Conservation (phyloP, 106 monocot species). For the Dendrobium nobile region DNA sequence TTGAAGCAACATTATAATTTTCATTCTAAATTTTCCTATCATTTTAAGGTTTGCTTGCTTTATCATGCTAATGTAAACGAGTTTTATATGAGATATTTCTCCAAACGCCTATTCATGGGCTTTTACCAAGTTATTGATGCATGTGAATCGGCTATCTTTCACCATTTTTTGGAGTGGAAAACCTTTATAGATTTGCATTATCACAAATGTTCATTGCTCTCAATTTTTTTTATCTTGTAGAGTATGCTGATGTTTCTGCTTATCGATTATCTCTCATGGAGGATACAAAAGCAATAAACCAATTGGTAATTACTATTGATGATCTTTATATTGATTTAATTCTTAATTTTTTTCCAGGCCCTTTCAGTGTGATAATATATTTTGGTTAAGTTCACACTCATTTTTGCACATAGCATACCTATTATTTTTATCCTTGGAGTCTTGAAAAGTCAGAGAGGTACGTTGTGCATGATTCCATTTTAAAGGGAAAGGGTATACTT, state of each 20-base stretch:
- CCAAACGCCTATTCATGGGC: background rate
- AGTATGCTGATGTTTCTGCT: constrained; percentile 96
- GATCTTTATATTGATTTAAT: background rate
- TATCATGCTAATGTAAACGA: background rate
- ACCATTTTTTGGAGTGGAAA: background rate
- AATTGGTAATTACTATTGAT: constrained; percentile 51
- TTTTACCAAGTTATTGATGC: background rate
- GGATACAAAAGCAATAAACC: constrained; percentile 98
- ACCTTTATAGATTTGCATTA: background rate
- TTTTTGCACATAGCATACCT: background rate
- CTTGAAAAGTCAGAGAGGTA: background rate
- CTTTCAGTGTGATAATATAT: background rate
- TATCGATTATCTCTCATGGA: constrained; percentile 85
- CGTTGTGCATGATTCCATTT: background rate
- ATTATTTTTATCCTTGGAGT: background rate
- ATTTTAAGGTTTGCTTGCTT: background rate
- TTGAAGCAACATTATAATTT: background rate
- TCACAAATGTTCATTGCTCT: background rate
- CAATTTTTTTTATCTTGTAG: constrained; percentile 29
- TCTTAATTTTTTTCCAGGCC: background rate
- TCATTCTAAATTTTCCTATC: background rate
- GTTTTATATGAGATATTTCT: background rate
- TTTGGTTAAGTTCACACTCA: background rate
- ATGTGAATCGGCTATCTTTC: background rate
- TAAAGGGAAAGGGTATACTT: background rate